Evolutionary conservation across 179 eudicot species (phyloP).

Genomic region (Beta lomatogona): DNA sequence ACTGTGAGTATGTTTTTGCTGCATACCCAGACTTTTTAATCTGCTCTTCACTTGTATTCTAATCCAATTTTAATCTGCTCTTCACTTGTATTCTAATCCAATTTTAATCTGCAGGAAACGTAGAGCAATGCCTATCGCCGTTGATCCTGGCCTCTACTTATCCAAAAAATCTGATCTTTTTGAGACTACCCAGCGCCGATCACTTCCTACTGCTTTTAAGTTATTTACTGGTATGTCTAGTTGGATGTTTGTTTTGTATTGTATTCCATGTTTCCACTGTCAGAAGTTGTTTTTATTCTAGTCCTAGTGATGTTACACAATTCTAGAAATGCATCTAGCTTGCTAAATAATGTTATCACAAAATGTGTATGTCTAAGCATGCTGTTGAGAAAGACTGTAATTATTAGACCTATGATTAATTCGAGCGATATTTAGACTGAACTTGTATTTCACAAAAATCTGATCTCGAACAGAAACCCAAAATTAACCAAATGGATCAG

Average conservation of each 20-base stretch:
- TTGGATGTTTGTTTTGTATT: not conserved
- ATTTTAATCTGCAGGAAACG: slow-evolving; percentile 56
- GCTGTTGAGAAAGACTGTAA: not conserved
- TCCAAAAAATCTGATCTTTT: slow-evolving; percentile 89
- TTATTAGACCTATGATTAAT: not conserved
- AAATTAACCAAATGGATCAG: not conserved
- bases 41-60: not conserved
- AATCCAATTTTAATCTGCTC: not conserved
- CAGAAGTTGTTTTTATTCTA: not conserved
- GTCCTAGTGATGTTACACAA: not conserved
- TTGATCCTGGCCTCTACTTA: slow-evolving; percentile 91
- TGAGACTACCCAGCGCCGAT: slow-evolving; percentile 69
- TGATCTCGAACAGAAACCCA: not conserved
- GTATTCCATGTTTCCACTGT: not conserved
- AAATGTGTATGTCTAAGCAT: not conserved
- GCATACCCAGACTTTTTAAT: slow-evolving; percentile 1
- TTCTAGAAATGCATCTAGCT: not conserved
- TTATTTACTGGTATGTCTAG: slow-evolving; percentile 76
- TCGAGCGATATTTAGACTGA: not conserved
- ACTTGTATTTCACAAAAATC: not conserved
- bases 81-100: not conserved
- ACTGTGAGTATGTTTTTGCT: slow-evolving; percentile 55
- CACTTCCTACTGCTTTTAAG: slow-evolving; percentile 83
- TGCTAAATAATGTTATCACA: not conserved
- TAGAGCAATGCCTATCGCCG: slow-evolving; percentile 78